phyloP scores from a whole-genome alignment of 805 yeast species.

The Metschnikowia cerradonensis region DNA sequence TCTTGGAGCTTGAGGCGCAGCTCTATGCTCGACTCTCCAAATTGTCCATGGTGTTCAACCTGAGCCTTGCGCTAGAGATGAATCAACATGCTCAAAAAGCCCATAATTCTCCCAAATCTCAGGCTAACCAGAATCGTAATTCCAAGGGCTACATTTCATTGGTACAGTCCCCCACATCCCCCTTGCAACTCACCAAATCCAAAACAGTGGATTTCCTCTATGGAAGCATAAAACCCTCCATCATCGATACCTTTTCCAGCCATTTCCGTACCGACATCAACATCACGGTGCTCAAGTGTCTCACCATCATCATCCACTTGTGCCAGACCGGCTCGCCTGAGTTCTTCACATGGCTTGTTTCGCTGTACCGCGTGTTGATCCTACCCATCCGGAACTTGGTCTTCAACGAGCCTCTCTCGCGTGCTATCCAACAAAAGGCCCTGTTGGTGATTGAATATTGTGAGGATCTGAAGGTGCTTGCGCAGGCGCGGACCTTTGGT shows the following conservation, averaged over 20 bases:
- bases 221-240: not conserved
- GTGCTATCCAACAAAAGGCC: constrained; percentile 36
- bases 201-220: not conserved
- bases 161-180: not conserved
- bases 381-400: constrained; percentile 18
- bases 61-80: not conserved
- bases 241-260: constrained; percentile 3
- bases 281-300: constrained; percentile 39
- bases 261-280: constrained; percentile 3
- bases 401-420: constrained; percentile 7
- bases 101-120: not conserved
- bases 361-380: constrained; percentile 11
- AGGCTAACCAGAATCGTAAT: not conserved
- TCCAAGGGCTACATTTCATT: too few species aligned
- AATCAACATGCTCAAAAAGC: too few species aligned
- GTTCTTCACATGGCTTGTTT: constrained; percentile 44
- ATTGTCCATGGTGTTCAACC: not conserved
- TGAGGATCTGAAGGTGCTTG: constrained; percentile 31
- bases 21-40: not conserved
- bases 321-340: constrained; percentile 51
- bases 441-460: constrained; percentile 27
- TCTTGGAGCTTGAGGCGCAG: not conserved
- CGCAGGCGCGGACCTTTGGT: constrained; percentile 8
- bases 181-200: not conserved
- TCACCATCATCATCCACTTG: constrained; percentile 50